Conservation (phyloP, 2,329 filamentous ascomycete species). For the Diaporthe sp. region DNA sequence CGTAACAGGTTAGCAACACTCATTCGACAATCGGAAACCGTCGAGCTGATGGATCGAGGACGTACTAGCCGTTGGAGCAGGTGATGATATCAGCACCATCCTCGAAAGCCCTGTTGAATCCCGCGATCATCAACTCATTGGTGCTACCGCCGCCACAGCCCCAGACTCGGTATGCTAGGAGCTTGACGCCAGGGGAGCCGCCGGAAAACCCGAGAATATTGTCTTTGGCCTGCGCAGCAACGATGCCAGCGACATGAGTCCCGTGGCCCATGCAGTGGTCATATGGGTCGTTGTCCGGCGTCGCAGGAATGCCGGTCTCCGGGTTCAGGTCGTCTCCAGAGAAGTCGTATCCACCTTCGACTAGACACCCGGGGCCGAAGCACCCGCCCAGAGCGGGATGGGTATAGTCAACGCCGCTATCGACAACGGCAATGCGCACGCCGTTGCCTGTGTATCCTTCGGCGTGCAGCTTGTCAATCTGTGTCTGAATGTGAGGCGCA, state of each 20-base stretch:
- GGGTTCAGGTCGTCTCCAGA: conserved; percentile 45
- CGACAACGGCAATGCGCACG: conserved; percentile 37
- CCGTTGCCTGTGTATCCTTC: conserved; percentile 9
- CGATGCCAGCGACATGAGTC: conserved; percentile 42
- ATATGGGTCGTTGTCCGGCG: conserved; percentile 44
- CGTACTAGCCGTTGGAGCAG: conserved; percentile 18
- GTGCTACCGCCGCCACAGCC: conserved; percentile 16
- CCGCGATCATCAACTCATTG: conserved; percentile 25
- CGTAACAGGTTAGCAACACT: not conserved
- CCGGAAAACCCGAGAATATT: conserved; percentile 39
- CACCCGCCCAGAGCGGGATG: conserved; percentile 53
- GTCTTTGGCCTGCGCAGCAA: conserved; percentile 12
- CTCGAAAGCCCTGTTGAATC: conserved; percentile 15
- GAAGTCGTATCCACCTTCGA: conserved; percentile 50
- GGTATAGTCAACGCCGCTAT: conserved; percentile 51
- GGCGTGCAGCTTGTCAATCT: conserved; percentile 10
- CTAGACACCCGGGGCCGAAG: conserved; percentile 50
- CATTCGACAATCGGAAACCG: not conserved
- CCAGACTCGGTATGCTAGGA: conserved; percentile 47
- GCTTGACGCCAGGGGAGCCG: conserved; percentile 46
- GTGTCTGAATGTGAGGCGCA: conserved; percentile 3
- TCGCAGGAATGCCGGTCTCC: conserved; percentile 40
- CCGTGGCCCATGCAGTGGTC: conserved; percentile 42
- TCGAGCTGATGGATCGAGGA: not conserved
- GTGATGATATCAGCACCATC: conserved; percentile 12